Base-by-base conservation (phyloP, 768 basidiomycete genomes). In the Tricholoma flavovirens region DNA sequence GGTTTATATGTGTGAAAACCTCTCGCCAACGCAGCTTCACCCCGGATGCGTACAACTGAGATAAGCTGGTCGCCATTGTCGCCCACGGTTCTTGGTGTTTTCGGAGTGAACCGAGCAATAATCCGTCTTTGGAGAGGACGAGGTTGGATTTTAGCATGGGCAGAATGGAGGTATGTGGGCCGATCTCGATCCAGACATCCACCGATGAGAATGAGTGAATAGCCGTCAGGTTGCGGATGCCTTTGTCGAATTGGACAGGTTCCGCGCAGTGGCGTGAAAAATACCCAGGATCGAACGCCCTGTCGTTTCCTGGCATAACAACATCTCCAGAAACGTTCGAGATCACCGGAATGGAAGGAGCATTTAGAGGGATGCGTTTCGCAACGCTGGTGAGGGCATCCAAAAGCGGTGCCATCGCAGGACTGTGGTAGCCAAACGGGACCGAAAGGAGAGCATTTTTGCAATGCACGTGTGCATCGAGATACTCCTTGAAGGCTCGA, bases 391-490 rank as follows among this genome's bases (percentile, higher is more conserved):
- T 69, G 29, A 89, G 75, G 46, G 79, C 78, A n/a, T 75, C 69
- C 12, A 83, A 58, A 10, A 87, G 61, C 0, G 84, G 79, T 5
- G 67, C 64, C 87, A 90, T 86, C 1, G 83, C 80, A n/a, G 71
- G 55, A 43, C 83, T 85, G 68, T 90, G 88, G 62, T 81, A 87
- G 1, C 80, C 88, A 57, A 81, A 85, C 1, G 82, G 81, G 8
- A 85, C 80, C 5, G 72, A 59, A 1, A 90, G 72, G 42, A 77
- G 61, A 14, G 73, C 65, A 38, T 66, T 74, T 61, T 76, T 79
- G 65, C 73, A 77, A 8, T 61, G 56, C 0, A 69, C 61, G 24
- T 67, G 53, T 8, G 51, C 42, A 56, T 79, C 73, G 29, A 86
- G 66, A 56, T 75, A 62, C 0, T 57, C 54, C 55, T 77, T 75